Conservation (phyloP, 306 rosid species). For the Trifolium pratense region DNA sequence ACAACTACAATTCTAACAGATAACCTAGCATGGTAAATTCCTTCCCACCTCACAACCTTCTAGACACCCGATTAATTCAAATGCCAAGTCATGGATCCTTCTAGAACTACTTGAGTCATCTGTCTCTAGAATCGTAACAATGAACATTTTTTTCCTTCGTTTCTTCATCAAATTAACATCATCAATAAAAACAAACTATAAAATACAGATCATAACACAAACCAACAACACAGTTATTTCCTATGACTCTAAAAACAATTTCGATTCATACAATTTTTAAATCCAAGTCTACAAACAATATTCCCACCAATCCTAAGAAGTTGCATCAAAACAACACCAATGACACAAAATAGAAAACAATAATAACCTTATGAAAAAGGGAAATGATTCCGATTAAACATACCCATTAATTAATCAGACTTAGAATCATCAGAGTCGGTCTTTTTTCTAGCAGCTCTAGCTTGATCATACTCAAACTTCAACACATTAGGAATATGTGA, state of each 20-base stretch:
- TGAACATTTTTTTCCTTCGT: neutral
- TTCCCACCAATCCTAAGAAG: constrained; percentile 19
- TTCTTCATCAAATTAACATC: neutral
- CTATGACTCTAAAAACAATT: neutral
- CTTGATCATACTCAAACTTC: constrained; percentile 90
- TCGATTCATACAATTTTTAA: neutral
- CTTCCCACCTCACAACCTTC: neutral
- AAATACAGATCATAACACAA: neutral
- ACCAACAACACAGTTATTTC: neutral
- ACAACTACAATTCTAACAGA: neutral
- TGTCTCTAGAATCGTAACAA: neutral
- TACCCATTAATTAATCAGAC: constrained; percentile 40
- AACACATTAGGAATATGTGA: constrained; percentile 80
- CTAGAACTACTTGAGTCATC: neutral
- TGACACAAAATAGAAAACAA: neutral
- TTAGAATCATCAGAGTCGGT: constrained; percentile 35
- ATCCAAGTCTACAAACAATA: neutral
- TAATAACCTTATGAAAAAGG: neutral
- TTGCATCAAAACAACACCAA: neutral
- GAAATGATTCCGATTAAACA: neutral
- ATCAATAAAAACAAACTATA: constrained; percentile 12
- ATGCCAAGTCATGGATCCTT: neutral
- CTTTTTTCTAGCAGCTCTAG: constrained; percentile 66
- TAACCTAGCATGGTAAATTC: neutral
- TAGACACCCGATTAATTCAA: neutral